phyloP scores from a whole-genome alignment of 345 rosid species.

The Trapa incisa region DNA sequence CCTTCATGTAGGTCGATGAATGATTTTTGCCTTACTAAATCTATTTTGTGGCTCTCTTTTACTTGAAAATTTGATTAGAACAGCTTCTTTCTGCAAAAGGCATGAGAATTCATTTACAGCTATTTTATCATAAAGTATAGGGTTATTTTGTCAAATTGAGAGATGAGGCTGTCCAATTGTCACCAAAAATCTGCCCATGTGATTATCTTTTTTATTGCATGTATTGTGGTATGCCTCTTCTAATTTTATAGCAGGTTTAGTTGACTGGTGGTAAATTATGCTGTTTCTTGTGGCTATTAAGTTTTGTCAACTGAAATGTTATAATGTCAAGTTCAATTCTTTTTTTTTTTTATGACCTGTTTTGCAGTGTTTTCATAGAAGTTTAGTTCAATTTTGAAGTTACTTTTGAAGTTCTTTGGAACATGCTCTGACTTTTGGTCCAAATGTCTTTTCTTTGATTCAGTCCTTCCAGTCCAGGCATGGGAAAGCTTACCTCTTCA shows the following conservation, averaged over 20 bases:
- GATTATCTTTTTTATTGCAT: too few relatives aligned
- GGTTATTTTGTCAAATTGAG: too few relatives aligned
- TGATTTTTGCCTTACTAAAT: neutral
- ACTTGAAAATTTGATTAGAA: neutral
- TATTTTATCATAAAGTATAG: neutral
- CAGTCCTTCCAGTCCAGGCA: conserved; percentile 84
- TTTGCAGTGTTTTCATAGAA: neutral
- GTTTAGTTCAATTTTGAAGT: too few relatives aligned
- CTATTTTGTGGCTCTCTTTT: neutral
- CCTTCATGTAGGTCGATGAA: neutral
- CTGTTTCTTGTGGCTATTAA: neutral
- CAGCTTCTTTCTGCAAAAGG: neutral
- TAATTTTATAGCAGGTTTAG: neutral
- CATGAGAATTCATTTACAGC: neutral
- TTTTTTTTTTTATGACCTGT: neutral
- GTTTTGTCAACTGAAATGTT: neutral
- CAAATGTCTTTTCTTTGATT: conserved; percentile 25
- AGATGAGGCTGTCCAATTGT: too few relatives aligned
- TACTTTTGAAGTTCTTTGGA: neutral
- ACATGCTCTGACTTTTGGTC: conserved; percentile 21
- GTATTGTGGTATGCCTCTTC: too few relatives aligned
- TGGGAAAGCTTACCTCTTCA: conserved; percentile 98
- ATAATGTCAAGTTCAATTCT: neutral
- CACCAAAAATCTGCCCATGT: too few relatives aligned
- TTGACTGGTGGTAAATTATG: too few relatives aligned